A percentile compares a stretch with the other conserved stretches of the same genome.
Evolutionary conservation across 1,284 basidiomycete genomes (phyloP).

Genomic region (Trichosporon ovoides): DNA sequence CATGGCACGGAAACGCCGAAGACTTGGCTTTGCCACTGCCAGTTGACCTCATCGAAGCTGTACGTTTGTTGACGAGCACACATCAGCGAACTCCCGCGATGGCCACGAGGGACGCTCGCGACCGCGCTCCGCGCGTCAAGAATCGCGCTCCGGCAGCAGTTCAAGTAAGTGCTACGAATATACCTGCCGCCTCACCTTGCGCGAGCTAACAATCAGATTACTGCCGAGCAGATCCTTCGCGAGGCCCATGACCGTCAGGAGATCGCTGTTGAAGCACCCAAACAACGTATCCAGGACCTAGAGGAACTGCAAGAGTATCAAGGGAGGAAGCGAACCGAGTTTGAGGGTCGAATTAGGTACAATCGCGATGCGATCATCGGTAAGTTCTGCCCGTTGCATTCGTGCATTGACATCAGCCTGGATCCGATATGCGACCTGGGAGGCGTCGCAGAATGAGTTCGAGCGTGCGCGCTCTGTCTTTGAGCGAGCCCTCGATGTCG

Average conservation of each 20-base stretch:
- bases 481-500: constrained; percentile 93
- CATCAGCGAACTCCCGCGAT: constrained; percentile 20
- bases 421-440: constrained; percentile 61
- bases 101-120: constrained; percentile 42
- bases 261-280: constrained; percentile 80
- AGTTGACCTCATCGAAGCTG: constrained; percentile 7
- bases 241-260: constrained; percentile 99
- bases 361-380: constrained; percentile 57
- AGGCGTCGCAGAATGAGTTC: constrained; percentile 96
- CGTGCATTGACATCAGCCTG: constrained; percentile 48
- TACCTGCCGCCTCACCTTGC: background rate
- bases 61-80: constrained; percentile 8
- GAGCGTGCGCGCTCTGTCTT: constrained; percentile 88
- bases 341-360: constrained; percentile 88
- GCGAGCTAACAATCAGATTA: constrained; percentile 61
- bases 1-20: constrained; percentile 7
- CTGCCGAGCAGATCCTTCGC: constrained; percentile 92
- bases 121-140: constrained; percentile 65
- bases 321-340: constrained; percentile 90
- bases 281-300: constrained; percentile 90
- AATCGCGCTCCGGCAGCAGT: constrained; percentile 88
- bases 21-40: constrained; percentile 5
- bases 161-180: constrained; percentile 56
- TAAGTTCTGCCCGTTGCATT: constrained; percentile 15
- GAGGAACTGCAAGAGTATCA: constrained; percentile 96